Evolutionary conservation across 805 yeast species (phyloP).

Genomic region (Zygoascus bituminiphila): DNA sequence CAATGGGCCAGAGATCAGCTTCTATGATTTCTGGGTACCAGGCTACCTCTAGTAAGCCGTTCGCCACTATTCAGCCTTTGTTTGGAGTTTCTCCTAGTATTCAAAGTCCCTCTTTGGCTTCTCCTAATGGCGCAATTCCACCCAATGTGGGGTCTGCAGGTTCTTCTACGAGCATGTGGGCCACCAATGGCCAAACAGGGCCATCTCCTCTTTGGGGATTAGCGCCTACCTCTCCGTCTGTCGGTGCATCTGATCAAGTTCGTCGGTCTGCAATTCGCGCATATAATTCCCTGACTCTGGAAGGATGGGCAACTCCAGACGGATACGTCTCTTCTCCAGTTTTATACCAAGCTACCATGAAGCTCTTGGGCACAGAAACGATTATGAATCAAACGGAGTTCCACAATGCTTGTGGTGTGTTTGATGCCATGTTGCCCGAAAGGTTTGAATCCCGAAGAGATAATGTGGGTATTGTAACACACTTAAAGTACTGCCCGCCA

Average conservation of each 20-base stretch:
- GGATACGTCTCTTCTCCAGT: constrained; percentile 30
- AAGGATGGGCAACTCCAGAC: constrained; percentile 22
- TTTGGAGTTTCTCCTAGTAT: neutral
- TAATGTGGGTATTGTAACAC: constrained; percentile 29
- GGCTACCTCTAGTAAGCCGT: neutral
- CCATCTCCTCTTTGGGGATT: neutral
- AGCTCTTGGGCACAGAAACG: constrained; percentile 14
- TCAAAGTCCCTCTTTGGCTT: neutral
- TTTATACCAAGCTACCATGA: constrained; percentile 24
- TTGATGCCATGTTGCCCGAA: constrained; percentile 7
- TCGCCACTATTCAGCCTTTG: neutral
- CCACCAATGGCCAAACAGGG: neutral
- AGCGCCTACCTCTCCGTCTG: neutral
- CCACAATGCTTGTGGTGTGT: constrained; percentile 21
- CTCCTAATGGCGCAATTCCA: neutral
- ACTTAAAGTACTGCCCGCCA: constrained; percentile 12
- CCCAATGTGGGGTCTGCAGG: neutral
- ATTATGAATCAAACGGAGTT: constrained; percentile 24
- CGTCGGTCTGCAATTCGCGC: constrained; percentile 19
- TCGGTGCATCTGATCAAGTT: constrained; percentile 12
- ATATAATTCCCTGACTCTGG: constrained; percentile 17
- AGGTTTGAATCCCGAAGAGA: constrained; percentile 26
- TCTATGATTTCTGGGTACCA: neutral
- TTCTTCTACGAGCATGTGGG: constrained; percentile 3
- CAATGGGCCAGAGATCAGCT: neutral